Evolutionary conservation across 495 filamentous ascomycete genomes (phyloP).

Genomic region (Aspergillus wentii): DNA sequence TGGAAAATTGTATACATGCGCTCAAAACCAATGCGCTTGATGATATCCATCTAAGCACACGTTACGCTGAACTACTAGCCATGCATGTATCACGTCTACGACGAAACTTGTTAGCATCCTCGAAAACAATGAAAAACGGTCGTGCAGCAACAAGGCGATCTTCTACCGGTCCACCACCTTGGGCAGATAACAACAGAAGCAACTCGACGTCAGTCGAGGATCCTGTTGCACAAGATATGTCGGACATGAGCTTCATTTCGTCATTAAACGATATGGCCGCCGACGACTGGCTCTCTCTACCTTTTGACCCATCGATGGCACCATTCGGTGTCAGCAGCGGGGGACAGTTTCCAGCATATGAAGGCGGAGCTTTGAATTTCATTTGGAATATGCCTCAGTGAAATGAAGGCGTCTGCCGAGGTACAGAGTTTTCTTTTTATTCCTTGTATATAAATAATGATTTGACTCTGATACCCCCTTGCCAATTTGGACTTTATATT

Average conservation of each 20-base stretch:
- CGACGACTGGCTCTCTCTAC: constrained; percentile 50
- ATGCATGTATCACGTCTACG: constrained; percentile 43
- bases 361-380: constrained; percentile 46
- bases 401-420: too few relatives aligned
- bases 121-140: constrained; percentile 20
- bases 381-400: constrained; percentile 47
- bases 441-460: too few relatives aligned
- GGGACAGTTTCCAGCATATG: constrained; percentile 44
- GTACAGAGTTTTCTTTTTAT: constrained; percentile 1
- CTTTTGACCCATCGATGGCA: constrained; percentile 51
- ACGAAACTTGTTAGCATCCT: constrained; percentile 36
- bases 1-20: constrained; percentile 43
- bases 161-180: constrained; percentile 26
- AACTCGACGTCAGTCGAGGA: constrained; percentile 17
- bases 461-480: too few relatives aligned
- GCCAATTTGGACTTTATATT: too few relatives aligned
- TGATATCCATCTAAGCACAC: constrained; percentile 48
- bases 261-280: constrained; percentile 33
- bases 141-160: constrained; percentile 19
- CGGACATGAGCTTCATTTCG: constrained; percentile 30
- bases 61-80: constrained; percentile 47
- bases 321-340: constrained; percentile 43
- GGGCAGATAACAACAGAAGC: constrained; percentile 8
- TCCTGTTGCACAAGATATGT: constrained; percentile 23
- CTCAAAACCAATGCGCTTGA: constrained; percentile 46